Evolutionary conservation across 345 rosid genomes (phyloP).

Genomic region (Euphorbia peplus): DNA sequence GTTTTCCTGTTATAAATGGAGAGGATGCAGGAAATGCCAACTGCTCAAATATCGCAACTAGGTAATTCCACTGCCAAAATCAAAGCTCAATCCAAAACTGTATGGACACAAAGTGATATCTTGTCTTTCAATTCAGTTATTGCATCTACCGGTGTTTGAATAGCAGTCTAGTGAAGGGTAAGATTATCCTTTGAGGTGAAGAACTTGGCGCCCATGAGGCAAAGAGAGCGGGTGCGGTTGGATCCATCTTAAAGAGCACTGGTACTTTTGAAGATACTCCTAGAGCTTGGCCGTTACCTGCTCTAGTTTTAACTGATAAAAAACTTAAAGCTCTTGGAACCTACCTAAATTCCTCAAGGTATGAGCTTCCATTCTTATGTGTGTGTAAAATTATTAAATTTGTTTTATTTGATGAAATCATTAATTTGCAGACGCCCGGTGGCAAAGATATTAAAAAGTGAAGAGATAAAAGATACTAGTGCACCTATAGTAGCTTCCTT

Average conservation of each 20-base stretch:
- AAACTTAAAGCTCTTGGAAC: constrained; percentile 18
- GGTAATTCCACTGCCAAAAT: neutral
- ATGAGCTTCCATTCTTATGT: too few species aligned
- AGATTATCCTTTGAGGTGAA: constrained; percentile 31
- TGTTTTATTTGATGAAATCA: too few species aligned
- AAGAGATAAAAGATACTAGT: constrained; percentile 18
- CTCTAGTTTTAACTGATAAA: neutral
- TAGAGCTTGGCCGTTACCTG: constrained; percentile 27
- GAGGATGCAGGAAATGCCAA: neutral
- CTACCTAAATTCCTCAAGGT: constrained; percentile 35
- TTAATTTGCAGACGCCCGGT: constrained; percentile 16
- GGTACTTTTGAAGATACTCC: neutral
- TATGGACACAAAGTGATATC: too few species aligned
- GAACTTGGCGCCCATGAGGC: neutral
- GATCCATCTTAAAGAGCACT: constrained; percentile 20
- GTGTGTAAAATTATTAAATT: too few species aligned
- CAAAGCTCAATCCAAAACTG: neutral
- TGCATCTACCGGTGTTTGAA: constrained; percentile 28
- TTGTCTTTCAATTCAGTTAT: constrained; percentile 24
- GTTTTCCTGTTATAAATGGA: neutral
- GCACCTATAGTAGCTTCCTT: constrained; percentile 35
- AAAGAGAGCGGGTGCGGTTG: constrained; percentile 28
- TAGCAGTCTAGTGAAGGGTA: constrained; percentile 31
- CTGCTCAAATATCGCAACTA: neutral
- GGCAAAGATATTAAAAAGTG: constrained; percentile 34